A percentile compares a stretch with the other conserved stretches of the same genome.
phyloP scores from a whole-genome alignment of 129 eudicot genomes.

The Glebionis coronaria region DNA sequence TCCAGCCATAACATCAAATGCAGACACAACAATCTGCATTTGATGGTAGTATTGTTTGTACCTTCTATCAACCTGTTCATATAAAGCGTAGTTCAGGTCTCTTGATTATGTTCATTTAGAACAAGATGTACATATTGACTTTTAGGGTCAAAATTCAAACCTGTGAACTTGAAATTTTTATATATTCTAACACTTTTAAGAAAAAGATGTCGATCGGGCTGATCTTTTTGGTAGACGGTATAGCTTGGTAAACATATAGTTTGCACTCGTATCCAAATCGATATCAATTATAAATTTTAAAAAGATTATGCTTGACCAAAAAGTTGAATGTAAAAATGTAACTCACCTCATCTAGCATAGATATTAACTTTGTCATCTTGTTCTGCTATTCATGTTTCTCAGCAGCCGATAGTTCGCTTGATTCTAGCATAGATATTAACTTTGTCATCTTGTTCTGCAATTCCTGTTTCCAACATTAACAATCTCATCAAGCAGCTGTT shows the following conservation, averaged over 20 bases:
- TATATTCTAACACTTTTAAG: background rate
- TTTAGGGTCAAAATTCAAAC: conserved; percentile 17
- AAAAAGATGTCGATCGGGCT: background rate
- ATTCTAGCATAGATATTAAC: conserved; percentile 69
- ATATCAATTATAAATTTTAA: background rate
- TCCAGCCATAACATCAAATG: conserved; percentile 72
- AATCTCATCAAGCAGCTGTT: conserved; percentile 73
- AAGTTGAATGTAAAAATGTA: background rate
- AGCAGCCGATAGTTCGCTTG: conserved; percentile 61
- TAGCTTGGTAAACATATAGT: background rate
- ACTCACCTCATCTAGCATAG: conserved; percentile 83
- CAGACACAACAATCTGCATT: conserved; percentile 81
- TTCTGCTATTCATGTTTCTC: conserved; percentile 75
- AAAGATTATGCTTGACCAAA: conserved; percentile 7
- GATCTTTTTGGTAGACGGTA: background rate
- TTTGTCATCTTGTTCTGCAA: conserved; percentile 71
- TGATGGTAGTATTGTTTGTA: conserved; percentile 89
- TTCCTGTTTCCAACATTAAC: conserved; percentile 79
- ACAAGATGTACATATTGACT: conserved; percentile 22
- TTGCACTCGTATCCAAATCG: background rate
- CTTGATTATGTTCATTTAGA: conserved; percentile 8
- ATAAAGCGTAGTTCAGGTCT: conserved; percentile 18
- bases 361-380: conserved; percentile 70
- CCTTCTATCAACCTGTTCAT: conserved; percentile 68
- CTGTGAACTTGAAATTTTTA: background rate